Conservation (phyloP, 179 eudicot genomes). For the Beta lomatogona region DNA sequence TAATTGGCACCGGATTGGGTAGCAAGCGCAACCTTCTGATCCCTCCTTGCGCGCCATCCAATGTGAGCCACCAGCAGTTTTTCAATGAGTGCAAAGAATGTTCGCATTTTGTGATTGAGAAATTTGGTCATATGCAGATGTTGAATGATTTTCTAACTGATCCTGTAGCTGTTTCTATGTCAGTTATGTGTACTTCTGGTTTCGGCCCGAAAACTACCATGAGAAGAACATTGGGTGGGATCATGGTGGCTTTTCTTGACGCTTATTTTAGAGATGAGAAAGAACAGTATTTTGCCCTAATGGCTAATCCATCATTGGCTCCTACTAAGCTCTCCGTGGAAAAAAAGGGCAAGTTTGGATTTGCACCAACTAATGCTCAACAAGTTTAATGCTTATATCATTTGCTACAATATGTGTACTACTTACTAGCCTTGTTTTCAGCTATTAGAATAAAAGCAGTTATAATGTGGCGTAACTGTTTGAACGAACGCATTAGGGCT, state of each 20-base stretch:
- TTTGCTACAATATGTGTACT: neutral
- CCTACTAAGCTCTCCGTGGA: constrained; percentile 18
- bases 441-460: too few species aligned
- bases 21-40: neutral
- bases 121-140: constrained; percentile 24
- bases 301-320: constrained; percentile 21
- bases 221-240: constrained; percentile 28
- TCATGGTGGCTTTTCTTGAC: constrained; percentile 28
- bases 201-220: neutral
- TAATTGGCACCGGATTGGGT: constrained; percentile 17
- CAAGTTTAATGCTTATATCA: neutral
- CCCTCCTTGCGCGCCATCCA: constrained; percentile 5
- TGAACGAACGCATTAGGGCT: too few species aligned
- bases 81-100: constrained; percentile 5
- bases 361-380: neutral
- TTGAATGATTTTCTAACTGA: neutral
- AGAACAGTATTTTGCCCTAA: neutral
- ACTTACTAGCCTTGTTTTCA: too few species aligned
- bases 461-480: too few species aligned
- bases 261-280: neutral
- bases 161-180: neutral
- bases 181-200: neutral
- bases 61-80: constrained; percentile 8
- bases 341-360: neutral
- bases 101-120: constrained; percentile 11